Base-by-base conservation (phyloP, 1,139 yeast genomes). In the Suhomyces panamericanus region DNA sequence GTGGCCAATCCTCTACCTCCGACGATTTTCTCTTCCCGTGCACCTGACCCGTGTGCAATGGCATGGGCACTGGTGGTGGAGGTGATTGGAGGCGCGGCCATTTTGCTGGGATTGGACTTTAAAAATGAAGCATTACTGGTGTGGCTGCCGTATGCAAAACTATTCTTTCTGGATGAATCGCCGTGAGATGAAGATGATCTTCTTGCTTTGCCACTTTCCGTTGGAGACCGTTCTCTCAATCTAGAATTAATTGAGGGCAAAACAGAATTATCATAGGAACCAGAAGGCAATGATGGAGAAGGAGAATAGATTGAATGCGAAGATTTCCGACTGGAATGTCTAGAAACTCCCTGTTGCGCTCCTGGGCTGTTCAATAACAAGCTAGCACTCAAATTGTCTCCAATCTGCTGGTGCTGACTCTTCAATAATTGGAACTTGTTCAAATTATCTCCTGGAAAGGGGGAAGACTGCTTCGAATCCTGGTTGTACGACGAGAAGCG, bases 381-480 rank as follows among this genome's bases (percentile, higher is more conserved):
- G 56, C 81, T 59, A 51, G 70, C 71, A 52, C 70, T 77, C 5
- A 81, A 73, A 44, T 79, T 81, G 37, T 80, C 83, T 43, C 81
- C 75, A 32, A 74, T 57, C 47, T 73, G 77, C 48, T 73, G 77
- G 50, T 74, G 77, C 44, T 73, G 77, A 39, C 56, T 58, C 49
- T 65, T 65, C 44, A 73, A 56, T 44, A 62, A 53, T 52, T 74
- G 79, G 53, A 69, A 73, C 49, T 64, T 63, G 42, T 58, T 64
- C 43, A 74, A 58, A 0, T 70, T 66, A 44, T 67, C 74, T n/a
- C 42, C 37, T 5, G 40, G 22, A 12, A 39, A 39, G 4, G 50
- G 46, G 3, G 44, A 42, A 9, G 31, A 20, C 4, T 41, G 44
- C 16, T 38, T 46, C 14, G 47, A 34, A 8, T 46, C 48, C 7